Percentiles rank a stretch among this genome's conserved stretches.
These are phyloP conservation scores for Sphagnum tenellum DNA, from an alignment of 225 moss, liverwort and hornwort genomes.

Conservation along the genomic window DNA sequence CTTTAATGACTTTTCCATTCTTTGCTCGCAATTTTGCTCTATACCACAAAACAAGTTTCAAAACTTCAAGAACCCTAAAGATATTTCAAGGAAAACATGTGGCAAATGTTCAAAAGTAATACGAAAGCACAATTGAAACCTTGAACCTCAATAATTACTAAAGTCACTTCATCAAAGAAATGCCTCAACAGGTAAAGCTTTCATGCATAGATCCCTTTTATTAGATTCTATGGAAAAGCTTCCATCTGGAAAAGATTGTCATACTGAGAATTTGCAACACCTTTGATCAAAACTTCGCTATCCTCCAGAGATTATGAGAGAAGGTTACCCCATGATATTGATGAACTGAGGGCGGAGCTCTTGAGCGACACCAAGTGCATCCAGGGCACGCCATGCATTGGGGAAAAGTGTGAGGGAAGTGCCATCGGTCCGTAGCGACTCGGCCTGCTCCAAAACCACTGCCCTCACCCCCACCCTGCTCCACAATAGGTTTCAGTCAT, in stretches of 20 bases:
- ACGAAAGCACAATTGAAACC: neutral
- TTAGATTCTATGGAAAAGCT: no score
- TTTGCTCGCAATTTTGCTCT: constrained; percentile 31
- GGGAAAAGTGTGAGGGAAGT: constrained; percentile 36
- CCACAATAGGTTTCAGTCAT: constrained; percentile 1
- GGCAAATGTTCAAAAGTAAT: neutral
- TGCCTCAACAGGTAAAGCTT: no score
- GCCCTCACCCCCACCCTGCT: constrained; percentile 43
- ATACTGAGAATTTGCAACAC: no score
- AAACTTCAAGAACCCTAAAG: neutral
- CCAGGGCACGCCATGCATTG: constrained; percentile 51
- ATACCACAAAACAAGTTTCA: neutral
- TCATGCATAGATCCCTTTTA: no score
- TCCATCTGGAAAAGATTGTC: no score
- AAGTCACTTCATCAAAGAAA: no score
- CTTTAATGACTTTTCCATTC: constrained; percentile 28
- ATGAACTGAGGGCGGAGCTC: constrained; percentile 32
- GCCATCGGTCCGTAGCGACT: constrained; percentile 33
- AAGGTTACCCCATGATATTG: constrained; percentile 20
- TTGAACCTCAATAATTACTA: no score
- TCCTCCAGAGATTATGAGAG: neutral
- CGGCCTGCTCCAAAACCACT: constrained; percentile 47
- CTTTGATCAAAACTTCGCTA: neutral
- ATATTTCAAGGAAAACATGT: neutral
- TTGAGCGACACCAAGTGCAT: constrained; percentile 38